Conservation (phyloP, 1,139 yeast species). For the Taphrina betulina region DNA sequence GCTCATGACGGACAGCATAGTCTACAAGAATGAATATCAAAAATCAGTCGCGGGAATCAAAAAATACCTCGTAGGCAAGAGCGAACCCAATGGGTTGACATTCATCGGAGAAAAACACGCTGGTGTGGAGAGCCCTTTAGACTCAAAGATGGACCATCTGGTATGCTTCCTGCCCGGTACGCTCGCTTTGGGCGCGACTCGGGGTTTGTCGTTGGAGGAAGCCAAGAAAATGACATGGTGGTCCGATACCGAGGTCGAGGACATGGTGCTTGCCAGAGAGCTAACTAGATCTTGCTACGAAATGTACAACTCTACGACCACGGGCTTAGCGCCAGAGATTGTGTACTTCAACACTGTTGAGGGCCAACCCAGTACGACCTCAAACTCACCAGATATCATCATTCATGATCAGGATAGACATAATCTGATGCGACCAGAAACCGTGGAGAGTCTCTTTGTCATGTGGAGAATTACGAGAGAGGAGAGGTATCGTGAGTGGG, state of each 20-base stretch:
- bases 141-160: slow-evolving; percentile 88
- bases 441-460: slow-evolving; percentile 83
- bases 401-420: slow-evolving; percentile 74
- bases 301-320: slow-evolving; percentile 69
- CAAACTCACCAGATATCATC: slow-evolving; percentile 54
- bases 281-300: slow-evolving; percentile 77
- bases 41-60: slow-evolving; percentile 74
- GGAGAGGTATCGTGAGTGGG: slow-evolving; percentile 75
- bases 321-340: slow-evolving; percentile 87
- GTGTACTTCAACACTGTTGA: slow-evolving; percentile 65
- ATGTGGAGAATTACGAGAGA: slow-evolving; percentile 80
- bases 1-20: slow-evolving; percentile 64
- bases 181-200: slow-evolving; percentile 85
- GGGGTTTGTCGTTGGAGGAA: slow-evolving; percentile 59
- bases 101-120: slow-evolving; percentile 75
- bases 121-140: slow-evolving; percentile 61
- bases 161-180: slow-evolving; percentile 93
- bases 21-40: slow-evolving; percentile 73
- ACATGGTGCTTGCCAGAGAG: slow-evolving; percentile 70
- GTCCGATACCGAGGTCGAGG: slow-evolving; percentile 53
- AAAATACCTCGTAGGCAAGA: slow-evolving; percentile 59
- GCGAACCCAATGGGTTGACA: slow-evolving; percentile 63
- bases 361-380: slow-evolving; percentile 37
- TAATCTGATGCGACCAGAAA: slow-evolving; percentile 89
- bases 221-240: slow-evolving; percentile 45